A percentile compares a stretch with the other conserved stretches of the same genome.
These are phyloP conservation scores for Eucalyptus globulus DNA, from an alignment of 345 rosid genomes.

Conservation along the genomic window DNA sequence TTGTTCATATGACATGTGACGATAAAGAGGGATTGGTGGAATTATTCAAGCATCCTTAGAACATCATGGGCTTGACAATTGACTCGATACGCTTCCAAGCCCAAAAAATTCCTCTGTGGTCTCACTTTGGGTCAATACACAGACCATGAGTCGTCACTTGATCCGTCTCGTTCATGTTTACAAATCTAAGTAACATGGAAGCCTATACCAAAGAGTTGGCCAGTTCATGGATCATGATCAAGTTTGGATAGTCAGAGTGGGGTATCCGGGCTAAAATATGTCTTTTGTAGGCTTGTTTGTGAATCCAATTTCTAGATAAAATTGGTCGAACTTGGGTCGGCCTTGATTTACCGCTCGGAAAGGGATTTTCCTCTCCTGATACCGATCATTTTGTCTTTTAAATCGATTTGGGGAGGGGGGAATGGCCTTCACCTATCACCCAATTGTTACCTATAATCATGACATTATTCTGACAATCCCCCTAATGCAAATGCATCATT, in stretches of 20 bases:
- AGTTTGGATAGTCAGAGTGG: neutral
- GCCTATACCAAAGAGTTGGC: neutral
- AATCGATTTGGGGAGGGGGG: neutral
- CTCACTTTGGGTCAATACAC: neutral
- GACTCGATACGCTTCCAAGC: neutral
- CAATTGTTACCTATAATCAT: neutral
- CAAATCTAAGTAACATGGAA: neutral
- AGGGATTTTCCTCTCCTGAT: neutral
- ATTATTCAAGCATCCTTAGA: neutral
- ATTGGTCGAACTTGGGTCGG: neutral
- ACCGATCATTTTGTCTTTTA: neutral
- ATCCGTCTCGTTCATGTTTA: neutral
- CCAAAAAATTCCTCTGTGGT: neutral
- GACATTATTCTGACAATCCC: neutral
- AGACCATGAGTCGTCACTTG: neutral
- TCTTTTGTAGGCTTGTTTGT: no score
- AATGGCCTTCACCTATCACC: neutral
- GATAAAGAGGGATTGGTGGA: neutral
- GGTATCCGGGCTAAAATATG: no score
- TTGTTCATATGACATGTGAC: no score
- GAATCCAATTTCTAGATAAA: no score
- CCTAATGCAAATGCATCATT: neutral
- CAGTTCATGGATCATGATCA: neutral
- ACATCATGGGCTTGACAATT: neutral
- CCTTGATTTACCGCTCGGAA: neutral